Evolutionary conservation across 1,284 basidiomycete genomes (phyloP).

Genomic region (Neonothopanus nambi): DNA sequence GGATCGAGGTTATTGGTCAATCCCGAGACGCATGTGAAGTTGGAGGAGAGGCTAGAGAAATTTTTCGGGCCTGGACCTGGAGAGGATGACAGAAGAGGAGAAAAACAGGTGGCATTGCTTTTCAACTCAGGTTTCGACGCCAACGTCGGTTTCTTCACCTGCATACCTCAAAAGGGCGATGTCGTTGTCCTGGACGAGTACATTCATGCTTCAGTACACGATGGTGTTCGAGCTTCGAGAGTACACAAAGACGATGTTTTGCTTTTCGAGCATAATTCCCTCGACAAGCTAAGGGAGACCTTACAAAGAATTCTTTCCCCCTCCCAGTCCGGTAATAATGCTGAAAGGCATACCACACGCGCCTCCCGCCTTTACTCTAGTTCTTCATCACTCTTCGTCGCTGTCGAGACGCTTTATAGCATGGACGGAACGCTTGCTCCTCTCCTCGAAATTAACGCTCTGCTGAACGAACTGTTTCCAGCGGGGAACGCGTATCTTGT

Average conservation of each 20-base stretch:
- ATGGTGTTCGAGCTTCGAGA: constrained; percentile 80
- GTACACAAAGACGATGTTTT: constrained; percentile 38
- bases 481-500: constrained; percentile 67
- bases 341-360: background rate
- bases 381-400: constrained; percentile 55
- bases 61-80: constrained; percentile 50
- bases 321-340: background rate
- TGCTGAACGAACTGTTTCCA: constrained; percentile 61
- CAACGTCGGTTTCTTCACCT: constrained; percentile 87
- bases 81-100: background rate
- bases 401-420: constrained; percentile 88
- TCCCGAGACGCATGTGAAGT: constrained; percentile 59
- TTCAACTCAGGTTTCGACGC: constrained; percentile 98
- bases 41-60: constrained; percentile 66
- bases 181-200: constrained; percentile 84
- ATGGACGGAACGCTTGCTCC: constrained; percentile 96
- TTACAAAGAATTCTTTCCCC: background rate
- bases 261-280: constrained; percentile 78
- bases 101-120: constrained; percentile 62
- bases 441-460: constrained; percentile 61
- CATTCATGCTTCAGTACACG: constrained; percentile 92
- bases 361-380: constrained; percentile 30
- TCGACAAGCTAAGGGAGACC: constrained; percentile 42
- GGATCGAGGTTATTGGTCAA: constrained; percentile 92
- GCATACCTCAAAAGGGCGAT: constrained; percentile 80